Percentiles rank a stretch among this genome's conserved stretches.
Conservation (phyloP, 805 yeast species). For the Suhomyces tanzawaensis region DNA sequence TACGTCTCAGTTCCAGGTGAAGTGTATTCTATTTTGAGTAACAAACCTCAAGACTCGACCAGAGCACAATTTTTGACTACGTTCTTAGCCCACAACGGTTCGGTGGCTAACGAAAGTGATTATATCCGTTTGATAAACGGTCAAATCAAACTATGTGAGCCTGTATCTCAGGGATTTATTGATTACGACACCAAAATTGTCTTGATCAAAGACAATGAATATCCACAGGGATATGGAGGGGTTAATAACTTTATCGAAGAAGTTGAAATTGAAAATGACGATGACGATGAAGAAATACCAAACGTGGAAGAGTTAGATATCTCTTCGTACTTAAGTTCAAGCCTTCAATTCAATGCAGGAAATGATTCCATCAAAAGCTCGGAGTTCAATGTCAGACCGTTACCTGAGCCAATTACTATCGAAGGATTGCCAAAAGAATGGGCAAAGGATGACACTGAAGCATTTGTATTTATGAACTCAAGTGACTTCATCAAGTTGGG, state of each 20-base stretch:
- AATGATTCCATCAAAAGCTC: neutral
- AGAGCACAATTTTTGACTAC: conserved; percentile 30
- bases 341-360: conserved; percentile 19
- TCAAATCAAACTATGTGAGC: conserved; percentile 61
- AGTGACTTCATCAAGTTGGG: conserved; percentile 47
- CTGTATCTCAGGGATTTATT: conserved; percentile 65
- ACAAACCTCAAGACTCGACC: conserved; percentile 30
- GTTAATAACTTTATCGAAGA: conserved; percentile 6
- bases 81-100: conserved; percentile 20
- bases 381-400: conserved; percentile 25
- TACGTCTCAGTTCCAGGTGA: conserved; percentile 48
- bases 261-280: conserved; percentile 9
- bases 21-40: conserved; percentile 34
- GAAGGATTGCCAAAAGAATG: conserved; percentile 21
- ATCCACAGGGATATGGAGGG: conserved; percentile 2
- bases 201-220: conserved; percentile 39
- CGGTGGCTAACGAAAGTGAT: conserved; percentile 43
- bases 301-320: conserved; percentile 19
- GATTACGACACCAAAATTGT: conserved; percentile 49
- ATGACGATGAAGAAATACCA: conserved; percentile 3
- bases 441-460: conserved; percentile 36
- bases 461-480: conserved; percentile 43
- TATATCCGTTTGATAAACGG: conserved; percentile 46
- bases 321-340: conserved; percentile 33
- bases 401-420: conserved; percentile 26